Conservation (phyloP, 345 rosid genomes). For the Populus nigra region DNA sequence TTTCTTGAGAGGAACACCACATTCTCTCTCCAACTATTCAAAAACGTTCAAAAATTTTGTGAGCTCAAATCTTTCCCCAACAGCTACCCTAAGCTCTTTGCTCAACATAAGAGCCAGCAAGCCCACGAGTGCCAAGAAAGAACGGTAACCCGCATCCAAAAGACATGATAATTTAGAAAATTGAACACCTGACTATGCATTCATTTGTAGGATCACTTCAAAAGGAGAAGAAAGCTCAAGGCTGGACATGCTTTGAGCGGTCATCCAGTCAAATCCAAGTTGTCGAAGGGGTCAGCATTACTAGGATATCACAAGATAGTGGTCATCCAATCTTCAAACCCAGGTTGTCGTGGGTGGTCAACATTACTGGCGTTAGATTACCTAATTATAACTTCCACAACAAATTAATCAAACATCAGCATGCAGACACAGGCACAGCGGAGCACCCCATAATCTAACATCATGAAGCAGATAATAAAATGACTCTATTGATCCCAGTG, state of each 20-base stretch:
- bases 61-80: not conserved
- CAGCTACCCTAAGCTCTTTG: slow-evolving; percentile 46
- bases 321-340: too few relatives aligned
- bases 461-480: not conserved
- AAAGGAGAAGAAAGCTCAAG: not conserved
- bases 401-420: not conserved
- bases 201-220: not conserved
- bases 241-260: not conserved
- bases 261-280: not conserved
- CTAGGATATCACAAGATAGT: not conserved
- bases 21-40: slow-evolving; percentile 7
- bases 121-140: slow-evolving; percentile 76
- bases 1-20: not conserved
- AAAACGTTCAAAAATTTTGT: slow-evolving; percentile 5
- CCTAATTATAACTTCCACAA: not conserved
- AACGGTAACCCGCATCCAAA: slow-evolving; percentile 61
- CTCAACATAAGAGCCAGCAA: slow-evolving; percentile 87
- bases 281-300: not conserved
- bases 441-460: not conserved
- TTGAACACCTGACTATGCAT: not conserved
- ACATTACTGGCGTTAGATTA: not conserved
- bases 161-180: not conserved
- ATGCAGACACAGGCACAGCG: not conserved
- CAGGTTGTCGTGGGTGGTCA: too few relatives aligned
- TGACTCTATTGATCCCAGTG: not conserved